Percentiles rank a stretch among this genome's conserved stretches.
phyloP scores from a whole-genome alignment of 257 asterid species.

The Solanum piurae region DNA sequence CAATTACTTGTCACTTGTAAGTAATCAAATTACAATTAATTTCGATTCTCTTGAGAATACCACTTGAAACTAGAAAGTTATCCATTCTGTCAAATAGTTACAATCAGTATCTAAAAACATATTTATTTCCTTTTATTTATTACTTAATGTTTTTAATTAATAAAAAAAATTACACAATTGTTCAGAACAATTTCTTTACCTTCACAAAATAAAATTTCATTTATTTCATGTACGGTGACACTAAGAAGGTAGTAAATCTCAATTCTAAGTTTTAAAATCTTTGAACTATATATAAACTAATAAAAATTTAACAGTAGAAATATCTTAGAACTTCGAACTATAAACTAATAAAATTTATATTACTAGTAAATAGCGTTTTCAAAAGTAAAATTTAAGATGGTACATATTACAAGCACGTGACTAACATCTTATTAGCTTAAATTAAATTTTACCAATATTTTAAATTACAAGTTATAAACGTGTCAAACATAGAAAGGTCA shows the following conservation, averaged over 20 bases:
- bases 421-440: not conserved
- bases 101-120: not conserved
- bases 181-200: accelerated
- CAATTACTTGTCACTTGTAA: too few species aligned
- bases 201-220: too few species aligned
- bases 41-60: not conserved
- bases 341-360: too few species aligned
- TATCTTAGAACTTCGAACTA: too few species aligned
- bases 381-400: not conserved
- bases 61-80: not conserved
- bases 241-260: not conserved
- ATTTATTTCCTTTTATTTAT: too few species aligned
- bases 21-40: not conserved
- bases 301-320: too few species aligned
- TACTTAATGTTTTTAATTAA: too few species aligned
- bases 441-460: not conserved
- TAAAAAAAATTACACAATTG: too few species aligned
- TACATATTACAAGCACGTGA: not conserved
- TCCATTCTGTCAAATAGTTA: not conserved
- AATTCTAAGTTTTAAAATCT: not conserved
- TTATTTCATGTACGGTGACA: too few species aligned
- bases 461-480: not conserved
- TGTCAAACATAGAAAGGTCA: slow-evolving; percentile 1
- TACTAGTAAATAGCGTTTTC: not conserved
- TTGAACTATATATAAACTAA: too few species aligned